phyloP scores from a whole-genome alignment of 805 yeast genomes.

The Alloascoidea africana region DNA sequence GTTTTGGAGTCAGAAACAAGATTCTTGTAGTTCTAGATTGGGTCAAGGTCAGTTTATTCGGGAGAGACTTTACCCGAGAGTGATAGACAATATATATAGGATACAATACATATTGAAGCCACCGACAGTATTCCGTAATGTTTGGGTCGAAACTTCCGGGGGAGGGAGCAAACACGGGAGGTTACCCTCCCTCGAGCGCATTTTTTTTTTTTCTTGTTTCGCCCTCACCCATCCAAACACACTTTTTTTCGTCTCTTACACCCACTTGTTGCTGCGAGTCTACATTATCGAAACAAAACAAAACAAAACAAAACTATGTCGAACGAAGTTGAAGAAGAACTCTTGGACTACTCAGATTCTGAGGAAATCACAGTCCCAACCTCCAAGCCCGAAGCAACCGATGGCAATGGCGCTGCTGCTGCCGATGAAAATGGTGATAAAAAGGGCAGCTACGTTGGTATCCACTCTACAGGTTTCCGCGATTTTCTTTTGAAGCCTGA shows the following conservation, averaged over 20 bases:
- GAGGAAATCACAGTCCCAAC: conserved; percentile 76
- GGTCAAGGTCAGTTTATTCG: conserved; percentile 76
- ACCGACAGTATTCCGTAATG: no score
- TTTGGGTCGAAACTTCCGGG: no score
- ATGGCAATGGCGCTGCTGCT: conserved; percentile 18
- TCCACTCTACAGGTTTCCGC: conserved; percentile 96
- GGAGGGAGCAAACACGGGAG: no score
- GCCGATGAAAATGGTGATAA: conserved; percentile 34
- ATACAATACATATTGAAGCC: no score
- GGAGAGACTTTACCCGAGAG: conserved; percentile 89
- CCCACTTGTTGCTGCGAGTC: not conserved
- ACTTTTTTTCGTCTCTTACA: no score
- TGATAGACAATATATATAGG: no score
- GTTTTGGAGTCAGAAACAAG: conserved; percentile 80
- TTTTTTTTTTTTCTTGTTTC: no score
- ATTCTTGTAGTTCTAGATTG: conserved; percentile 77
- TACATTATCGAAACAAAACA: not conserved
- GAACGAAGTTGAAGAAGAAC: conserved; percentile 97
- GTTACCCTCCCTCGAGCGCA: no score
- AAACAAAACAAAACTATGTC: conserved; percentile 34
- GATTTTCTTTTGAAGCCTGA: conserved; percentile 96
- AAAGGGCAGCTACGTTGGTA: conserved; percentile 96
- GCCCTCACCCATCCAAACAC: no score
- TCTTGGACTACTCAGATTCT: conserved; percentile 95
- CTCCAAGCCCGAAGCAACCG: conserved; percentile 29